phyloP scores from a whole-genome alignment of 2,329 filamentous ascomycete species.

The Alternaria atra region DNA sequence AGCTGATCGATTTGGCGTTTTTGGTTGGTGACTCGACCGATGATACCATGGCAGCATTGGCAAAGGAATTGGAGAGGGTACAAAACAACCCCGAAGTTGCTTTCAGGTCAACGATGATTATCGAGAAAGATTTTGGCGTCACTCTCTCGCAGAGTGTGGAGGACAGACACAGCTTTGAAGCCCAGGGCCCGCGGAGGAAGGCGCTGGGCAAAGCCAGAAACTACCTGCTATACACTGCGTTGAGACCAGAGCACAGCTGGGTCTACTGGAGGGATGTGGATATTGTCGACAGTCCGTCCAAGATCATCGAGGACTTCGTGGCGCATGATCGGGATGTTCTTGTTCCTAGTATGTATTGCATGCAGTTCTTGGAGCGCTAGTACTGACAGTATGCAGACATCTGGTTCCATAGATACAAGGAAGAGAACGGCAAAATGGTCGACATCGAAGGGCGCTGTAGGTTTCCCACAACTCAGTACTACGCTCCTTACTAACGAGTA shows the following conservation, averaged over 20 bases:
- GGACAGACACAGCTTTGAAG: slow-evolving; percentile 84
- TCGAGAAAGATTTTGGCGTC: slow-evolving; percentile 90
- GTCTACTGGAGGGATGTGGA: slow-evolving; percentile 99
- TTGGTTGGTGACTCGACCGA: slow-evolving; percentile 91
- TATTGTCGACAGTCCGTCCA: slow-evolving; percentile 86
- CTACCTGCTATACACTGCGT: slow-evolving; percentile 81
- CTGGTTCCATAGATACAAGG: slow-evolving; percentile 92
- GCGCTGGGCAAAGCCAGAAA: slow-evolving; percentile 91
- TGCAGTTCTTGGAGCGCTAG: neutral
- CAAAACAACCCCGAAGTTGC: slow-evolving; percentile 81
- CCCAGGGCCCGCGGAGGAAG: slow-evolving; percentile 89
- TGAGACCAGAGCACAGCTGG: slow-evolving; percentile 97
- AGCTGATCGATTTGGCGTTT: slow-evolving; percentile 94
- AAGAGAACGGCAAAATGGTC: slow-evolving; percentile 65
- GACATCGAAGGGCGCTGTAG: slow-evolving; percentile 96
- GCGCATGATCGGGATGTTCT: slow-evolving; percentile 92
- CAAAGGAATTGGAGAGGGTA: slow-evolving; percentile 85
- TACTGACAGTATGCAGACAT: slow-evolving; percentile 70
- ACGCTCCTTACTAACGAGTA: slow-evolving; percentile 2
- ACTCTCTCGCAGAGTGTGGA: slow-evolving; percentile 79
- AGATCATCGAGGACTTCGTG: slow-evolving; percentile 93
- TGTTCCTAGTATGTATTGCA: slow-evolving; percentile 80
- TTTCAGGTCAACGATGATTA: slow-evolving; percentile 83
- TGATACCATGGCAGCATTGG: slow-evolving; percentile 87
- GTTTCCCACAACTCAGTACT: slow-evolving; percentile 38